These are phyloP conservation scores for Saitozyma sp. DNA, from an alignment of 768 basidiomycete genomes.

Conservation along the genomic window DNA sequence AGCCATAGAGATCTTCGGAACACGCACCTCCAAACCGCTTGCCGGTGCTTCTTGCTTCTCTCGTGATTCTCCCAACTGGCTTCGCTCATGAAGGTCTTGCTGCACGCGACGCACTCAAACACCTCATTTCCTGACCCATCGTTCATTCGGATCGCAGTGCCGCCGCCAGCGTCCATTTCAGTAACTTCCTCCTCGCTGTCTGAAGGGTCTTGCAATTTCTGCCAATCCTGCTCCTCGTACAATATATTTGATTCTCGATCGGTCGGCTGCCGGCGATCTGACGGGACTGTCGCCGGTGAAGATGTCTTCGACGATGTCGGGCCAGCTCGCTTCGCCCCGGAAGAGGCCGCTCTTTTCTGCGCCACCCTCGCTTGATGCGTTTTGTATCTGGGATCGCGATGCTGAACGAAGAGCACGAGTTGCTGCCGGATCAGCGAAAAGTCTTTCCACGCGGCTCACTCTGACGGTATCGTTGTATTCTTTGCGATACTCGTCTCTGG, in stretches of 20 bases:
- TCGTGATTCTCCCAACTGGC: constrained; percentile 97
- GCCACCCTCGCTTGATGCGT: constrained; percentile 36
- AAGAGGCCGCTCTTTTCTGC: constrained; percentile 27
- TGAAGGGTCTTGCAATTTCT: constrained; percentile 57
- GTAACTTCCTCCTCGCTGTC: constrained; percentile 31
- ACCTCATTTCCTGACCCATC: constrained; percentile 20
- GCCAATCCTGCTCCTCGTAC: constrained; percentile 90
- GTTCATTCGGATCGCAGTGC: constrained; percentile 16
- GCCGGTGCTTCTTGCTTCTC: constrained; percentile 87
- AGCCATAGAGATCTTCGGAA: no score
- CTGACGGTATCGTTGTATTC: constrained; percentile 91
- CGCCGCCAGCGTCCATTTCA: constrained; percentile 34
- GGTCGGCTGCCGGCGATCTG: constrained; percentile 52
- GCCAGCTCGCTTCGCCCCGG: constrained; percentile 14
- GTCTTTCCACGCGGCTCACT: constrained; percentile 57
- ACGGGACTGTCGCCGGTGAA: constrained; percentile 21
- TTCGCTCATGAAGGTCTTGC: constrained; percentile 83
- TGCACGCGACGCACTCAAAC: constrained; percentile 86
- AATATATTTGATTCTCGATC: constrained; percentile 40
- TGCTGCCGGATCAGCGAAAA: constrained; percentile 24
- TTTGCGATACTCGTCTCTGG: constrained; percentile 76
- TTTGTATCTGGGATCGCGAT: constrained; percentile 81
- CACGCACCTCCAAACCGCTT: constrained; percentile 70
- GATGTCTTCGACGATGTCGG: constrained; percentile 56
- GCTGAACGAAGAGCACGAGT: constrained; percentile 55